These are phyloP conservation scores for Saccharomycopsis schoenii DNA, from an alignment of 805 yeast genomes.

Conservation along the genomic window DNA sequence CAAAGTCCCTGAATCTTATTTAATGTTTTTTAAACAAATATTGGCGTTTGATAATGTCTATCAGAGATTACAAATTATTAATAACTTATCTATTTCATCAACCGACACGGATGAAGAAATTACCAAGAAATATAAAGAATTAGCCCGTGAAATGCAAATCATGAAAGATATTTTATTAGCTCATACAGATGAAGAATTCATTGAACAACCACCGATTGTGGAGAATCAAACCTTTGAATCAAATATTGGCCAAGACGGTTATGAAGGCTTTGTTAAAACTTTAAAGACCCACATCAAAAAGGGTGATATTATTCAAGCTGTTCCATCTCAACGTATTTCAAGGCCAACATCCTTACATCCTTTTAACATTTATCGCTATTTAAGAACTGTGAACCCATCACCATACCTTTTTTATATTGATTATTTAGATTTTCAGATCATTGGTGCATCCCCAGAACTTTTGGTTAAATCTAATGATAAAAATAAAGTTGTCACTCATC, in stretches of 20 bases:
- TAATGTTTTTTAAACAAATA: slow-evolving; percentile 85
- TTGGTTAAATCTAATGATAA: slow-evolving; percentile 70
- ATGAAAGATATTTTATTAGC: slow-evolving; percentile 42
- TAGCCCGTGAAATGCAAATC: slow-evolving; percentile 47
- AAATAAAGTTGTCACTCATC: slow-evolving; percentile 81
- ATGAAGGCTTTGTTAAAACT: slow-evolving; percentile 66
- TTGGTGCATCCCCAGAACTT: slow-evolving; percentile 96
- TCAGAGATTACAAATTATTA: slow-evolving; percentile 84
- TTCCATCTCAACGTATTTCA: slow-evolving; percentile 94
- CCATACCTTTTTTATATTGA: slow-evolving; percentile 95
- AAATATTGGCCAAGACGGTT: slow-evolving; percentile 90
- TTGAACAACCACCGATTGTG: slow-evolving; percentile 66
- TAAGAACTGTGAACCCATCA: slow-evolving; percentile 93
- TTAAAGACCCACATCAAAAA: slow-evolving; percentile 73
- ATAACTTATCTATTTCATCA: slow-evolving; percentile 50
- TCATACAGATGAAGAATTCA: slow-evolving; percentile 41
- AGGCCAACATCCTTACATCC: slow-evolving; percentile 95
- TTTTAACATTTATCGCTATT: slow-evolving; percentile 88
- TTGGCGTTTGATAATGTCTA: slow-evolving; percentile 91
- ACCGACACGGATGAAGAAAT: slow-evolving; percentile 23
- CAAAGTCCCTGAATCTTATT: slow-evolving; percentile 79
- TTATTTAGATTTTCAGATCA: slow-evolving; percentile 82
- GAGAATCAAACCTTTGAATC: slow-evolving; percentile 65
- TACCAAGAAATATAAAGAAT: slow-evolving; percentile 38
- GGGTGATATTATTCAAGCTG: slow-evolving; percentile 97